Evolutionary conservation across 805 yeast species (phyloP).

Genomic region (Candida pseudoglaebosa): DNA sequence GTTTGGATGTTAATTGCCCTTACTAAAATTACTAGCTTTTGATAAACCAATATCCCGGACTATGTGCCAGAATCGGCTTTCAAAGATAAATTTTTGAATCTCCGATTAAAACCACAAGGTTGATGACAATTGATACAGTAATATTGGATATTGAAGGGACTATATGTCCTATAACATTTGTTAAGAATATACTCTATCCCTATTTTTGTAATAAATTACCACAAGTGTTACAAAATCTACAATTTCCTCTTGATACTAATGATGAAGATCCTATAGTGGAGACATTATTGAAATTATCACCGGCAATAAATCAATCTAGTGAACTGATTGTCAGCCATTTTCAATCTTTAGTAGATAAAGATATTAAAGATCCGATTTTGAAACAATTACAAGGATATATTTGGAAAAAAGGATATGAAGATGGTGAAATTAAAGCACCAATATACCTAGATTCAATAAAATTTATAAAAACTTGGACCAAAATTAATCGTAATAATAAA

Average conservation of each 20-base stretch:
- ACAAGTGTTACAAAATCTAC: constrained; percentile 21
- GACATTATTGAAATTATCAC: constrained; percentile 46
- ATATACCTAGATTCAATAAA: constrained; percentile 68
- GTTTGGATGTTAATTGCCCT: neutral
- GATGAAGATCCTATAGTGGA: constrained; percentile 21
- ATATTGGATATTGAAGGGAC: constrained; percentile 89
- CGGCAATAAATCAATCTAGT: constrained; percentile 19
- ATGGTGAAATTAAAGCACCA: constrained; percentile 77
- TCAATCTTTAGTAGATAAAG: constrained; percentile 52
- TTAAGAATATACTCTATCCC: constrained; percentile 73
- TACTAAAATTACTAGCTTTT: neutral
- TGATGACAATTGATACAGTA: constrained; percentile 16
- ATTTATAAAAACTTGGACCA: constrained; percentile 34
- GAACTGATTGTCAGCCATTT: constrained; percentile 45
- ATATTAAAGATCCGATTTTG: constrained; percentile 72
- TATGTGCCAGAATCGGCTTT: neutral
- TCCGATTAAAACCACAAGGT: neutral
- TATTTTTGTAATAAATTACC: constrained; percentile 59
- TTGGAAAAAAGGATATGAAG: constrained; percentile 76
- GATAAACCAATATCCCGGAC: neutral
- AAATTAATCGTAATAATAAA: constrained; percentile 29
- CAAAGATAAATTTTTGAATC: neutral
- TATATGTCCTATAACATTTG: constrained; percentile 86
- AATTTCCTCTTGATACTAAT: constrained; percentile 27
- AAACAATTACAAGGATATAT: constrained; percentile 80